Base-by-base conservation (phyloP, 73 alveolate species). In the Paramecium primaurelia region DNA sequence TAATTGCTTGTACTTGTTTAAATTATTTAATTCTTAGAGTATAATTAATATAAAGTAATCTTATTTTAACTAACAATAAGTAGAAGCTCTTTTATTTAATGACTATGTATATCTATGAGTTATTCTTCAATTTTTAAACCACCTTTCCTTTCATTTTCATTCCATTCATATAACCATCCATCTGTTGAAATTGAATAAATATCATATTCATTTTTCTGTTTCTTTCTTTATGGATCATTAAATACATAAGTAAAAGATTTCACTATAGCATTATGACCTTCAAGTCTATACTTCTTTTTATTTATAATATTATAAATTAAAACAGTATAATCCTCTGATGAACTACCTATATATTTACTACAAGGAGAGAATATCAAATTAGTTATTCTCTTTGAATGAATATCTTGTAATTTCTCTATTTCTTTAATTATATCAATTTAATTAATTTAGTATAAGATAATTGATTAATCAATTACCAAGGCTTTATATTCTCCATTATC, bases 111-210 rank as follows among this genome's bases (percentile, higher is more conserved):
- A 6, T 34, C 47, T 2, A 68, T 68, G 2, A 68, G 25, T 4
- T 68, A 28, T 68, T 68, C 84, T 68, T 68, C 84, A 6, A 68
- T 34, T 68, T 68, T 68, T 22, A 68, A 42, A 3, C 84, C 84
- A 14, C 84, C 84, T 68, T 12, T 68, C 51, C 84, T 68, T 26
- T 32, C 47, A 68, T 68, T 34, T 7, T 68, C 47, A 68, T 28
- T 32, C 84, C 84, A 68, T 68, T 68, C 84, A 28, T 68, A 68
- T 4, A 68, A n/a, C 84, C 84, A 68, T 68, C 84, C 84, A 68
- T 68, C 84, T 3, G 9, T 26, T 12, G 84, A 20, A 8, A 68
- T 68, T 32, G 84, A 32, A 28, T 68, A 68, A 0, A 68, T 34
- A 32, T 32, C 47, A 68, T 68, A 28, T 32, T 34, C 84, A 26